Evolutionary conservation across 225 moss, liverwort and hornwort species (phyloP).

Genomic region (Climacium dendroides): DNA sequence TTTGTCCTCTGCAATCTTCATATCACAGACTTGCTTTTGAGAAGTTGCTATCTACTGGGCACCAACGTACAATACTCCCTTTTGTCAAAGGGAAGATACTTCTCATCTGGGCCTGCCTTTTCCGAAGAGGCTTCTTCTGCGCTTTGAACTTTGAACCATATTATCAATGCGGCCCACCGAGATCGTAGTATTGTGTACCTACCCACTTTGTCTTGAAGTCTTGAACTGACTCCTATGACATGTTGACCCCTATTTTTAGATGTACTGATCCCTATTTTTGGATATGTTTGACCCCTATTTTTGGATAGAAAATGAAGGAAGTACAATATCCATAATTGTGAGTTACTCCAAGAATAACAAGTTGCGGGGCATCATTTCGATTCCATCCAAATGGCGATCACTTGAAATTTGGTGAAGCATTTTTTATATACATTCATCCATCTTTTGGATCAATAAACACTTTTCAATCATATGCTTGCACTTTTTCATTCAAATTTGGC

Average conservation of each 20-base stretch:
- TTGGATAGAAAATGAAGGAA: not conserved
- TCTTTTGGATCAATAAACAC: too few species aligned
- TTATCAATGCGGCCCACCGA: not conserved
- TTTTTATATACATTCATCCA: too few species aligned
- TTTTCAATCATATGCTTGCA: too few species aligned
- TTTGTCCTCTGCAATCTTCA: not conserved
- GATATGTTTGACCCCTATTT: not conserved
- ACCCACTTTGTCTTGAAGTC: not conserved
- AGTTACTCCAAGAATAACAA: not conserved
- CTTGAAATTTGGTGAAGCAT: too few species aligned
- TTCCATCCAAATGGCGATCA: too few species aligned
- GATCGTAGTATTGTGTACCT: not conserved
- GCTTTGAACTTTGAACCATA: not conserved
- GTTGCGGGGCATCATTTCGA: not conserved
- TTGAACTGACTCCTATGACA: not conserved
- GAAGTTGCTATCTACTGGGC: not conserved
- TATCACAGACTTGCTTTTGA: not conserved
- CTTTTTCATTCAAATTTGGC: too few species aligned
- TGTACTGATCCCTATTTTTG: not conserved
- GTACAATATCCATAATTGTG: too few species aligned
- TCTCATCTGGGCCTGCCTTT: not conserved
- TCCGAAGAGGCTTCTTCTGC: not conserved
- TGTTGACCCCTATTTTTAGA: not conserved
- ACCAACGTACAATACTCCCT: not conserved
- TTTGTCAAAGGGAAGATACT: not conserved